Conservation (phyloP, 2,329 filamentous ascomycete genomes). For the Epichloe baconii region DNA sequence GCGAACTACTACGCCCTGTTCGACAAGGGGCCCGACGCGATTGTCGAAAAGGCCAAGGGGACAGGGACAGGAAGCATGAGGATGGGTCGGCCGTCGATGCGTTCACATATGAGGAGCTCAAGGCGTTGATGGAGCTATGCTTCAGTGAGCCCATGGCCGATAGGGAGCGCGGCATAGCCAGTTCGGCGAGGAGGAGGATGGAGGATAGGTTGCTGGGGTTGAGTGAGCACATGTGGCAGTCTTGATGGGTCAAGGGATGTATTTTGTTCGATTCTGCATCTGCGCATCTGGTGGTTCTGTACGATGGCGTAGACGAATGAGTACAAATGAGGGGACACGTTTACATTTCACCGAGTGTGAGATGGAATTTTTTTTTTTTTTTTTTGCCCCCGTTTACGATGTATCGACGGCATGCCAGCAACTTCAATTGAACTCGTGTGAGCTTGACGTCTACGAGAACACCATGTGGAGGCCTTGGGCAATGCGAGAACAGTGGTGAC, state of each 20-base stretch:
- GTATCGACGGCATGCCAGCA: no score
- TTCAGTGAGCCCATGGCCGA: slow-evolving; percentile 55
- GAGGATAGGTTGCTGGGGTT: slow-evolving; percentile 57
- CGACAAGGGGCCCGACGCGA: slow-evolving; percentile 48
- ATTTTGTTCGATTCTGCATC: background rate
- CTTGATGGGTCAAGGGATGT: slow-evolving; percentile 6
- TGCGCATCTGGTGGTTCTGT: background rate
- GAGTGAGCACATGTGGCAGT: slow-evolving; percentile 62
- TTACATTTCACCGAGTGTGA: no score
- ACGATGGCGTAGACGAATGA: background rate
- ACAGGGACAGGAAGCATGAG: slow-evolving; percentile 22
- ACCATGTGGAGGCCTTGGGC: no score
- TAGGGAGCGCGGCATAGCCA: slow-evolving; percentile 52
- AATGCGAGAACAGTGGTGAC: background rate
- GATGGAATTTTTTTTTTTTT: no score
- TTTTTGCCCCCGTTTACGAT: no score
- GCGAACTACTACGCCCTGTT: slow-evolving; percentile 60
- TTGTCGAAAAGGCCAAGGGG: slow-evolving; percentile 48
- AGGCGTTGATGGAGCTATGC: slow-evolving; percentile 51
- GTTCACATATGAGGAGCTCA: slow-evolving; percentile 55
- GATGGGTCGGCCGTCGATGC: slow-evolving; percentile 22
- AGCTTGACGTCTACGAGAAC: background rate
- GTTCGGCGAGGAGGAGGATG: slow-evolving; percentile 55
- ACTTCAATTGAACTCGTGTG: background rate
- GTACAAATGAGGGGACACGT: background rate